Evolutionary conservation across 345 rosid species (phyloP).

Genomic region (Linum tenue): DNA sequence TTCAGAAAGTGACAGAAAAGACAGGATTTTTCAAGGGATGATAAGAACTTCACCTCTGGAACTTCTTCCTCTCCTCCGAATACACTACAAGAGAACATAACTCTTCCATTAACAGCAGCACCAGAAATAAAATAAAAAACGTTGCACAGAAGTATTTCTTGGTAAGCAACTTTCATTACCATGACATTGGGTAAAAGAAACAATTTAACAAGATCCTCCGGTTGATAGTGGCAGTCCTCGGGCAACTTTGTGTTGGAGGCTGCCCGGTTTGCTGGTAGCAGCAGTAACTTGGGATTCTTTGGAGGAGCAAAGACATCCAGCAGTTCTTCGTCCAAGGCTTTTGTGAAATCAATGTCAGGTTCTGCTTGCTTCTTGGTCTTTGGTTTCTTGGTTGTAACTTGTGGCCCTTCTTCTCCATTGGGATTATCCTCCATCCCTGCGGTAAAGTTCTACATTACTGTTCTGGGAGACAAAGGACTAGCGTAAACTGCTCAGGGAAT

Average conservation of each 20-base stretch:
- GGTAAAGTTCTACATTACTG: constrained; percentile 12
- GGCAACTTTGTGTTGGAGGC: constrained; percentile 62
- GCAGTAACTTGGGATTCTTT: constrained; percentile 62
- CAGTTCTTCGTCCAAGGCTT: constrained; percentile 60
- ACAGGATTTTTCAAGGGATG: background rate
- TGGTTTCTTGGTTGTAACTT: constrained; percentile 43
- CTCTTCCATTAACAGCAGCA: constrained; percentile 14
- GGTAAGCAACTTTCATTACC: constrained; percentile 36
- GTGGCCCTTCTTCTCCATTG: constrained; percentile 35
- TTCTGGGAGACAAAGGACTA: background rate
- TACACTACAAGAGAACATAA: constrained; percentile 51
- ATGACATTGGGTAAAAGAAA: constrained; percentile 69
- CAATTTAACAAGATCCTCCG: constrained; percentile 78
- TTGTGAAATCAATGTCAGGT: constrained; percentile 63
- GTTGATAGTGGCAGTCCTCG: constrained; percentile 97
- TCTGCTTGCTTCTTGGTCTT: constrained; percentile 58
- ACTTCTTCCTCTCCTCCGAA: constrained; percentile 59
- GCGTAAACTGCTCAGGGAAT: constrained; percentile 3
- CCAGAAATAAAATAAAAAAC: constrained; percentile 4
- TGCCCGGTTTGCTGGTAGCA: constrained; percentile 62
- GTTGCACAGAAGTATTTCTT: background rate
- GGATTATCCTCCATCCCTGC: constrained; percentile 42
- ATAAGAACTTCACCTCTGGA: constrained; percentile 43
- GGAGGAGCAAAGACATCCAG: constrained; percentile 68
- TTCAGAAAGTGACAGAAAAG: background rate